Base-by-base conservation (phyloP, 306 rosid genomes). In the Pyrus bretschneideri region DNA sequence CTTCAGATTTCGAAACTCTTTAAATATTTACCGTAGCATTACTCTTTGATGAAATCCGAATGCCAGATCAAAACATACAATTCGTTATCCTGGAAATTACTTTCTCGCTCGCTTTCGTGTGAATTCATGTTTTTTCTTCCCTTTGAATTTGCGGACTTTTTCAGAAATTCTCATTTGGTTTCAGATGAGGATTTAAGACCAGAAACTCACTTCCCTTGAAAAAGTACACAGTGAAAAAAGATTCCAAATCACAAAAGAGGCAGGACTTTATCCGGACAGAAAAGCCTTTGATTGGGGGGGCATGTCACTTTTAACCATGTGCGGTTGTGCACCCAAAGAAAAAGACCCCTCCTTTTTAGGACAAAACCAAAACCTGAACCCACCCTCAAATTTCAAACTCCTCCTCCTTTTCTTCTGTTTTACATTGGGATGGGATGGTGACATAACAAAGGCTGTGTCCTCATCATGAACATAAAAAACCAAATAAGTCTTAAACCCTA, bases 271-370 rank as follows among this genome's bases (percentile, higher is more conserved):
- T 73, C 44, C 46, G 66, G 60, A 44, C 71, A 18, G 9, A 67
- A 77, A 86, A 86, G 83, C 81, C 81, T 49, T 63, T 55, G 76
- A 83, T 80, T 57, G 55, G 1, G 81, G 76, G 25, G 25, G 42
- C 62, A 55, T 30, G 33, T 38, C 23, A 44, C 66, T 45, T 58
- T 65, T 49, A 23, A 60, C 21, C 77, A 72, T 31, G 76, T 51
- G 27, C 27, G 1, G 27, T 25, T 25, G 27, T 25, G 81, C 78
- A 52, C 5, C 60, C 51, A 73, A 42, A 33, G 14, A 70, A 74
- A 74, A 75, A 75, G 45, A 8, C 27, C 17, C 42, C 18, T 2
- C n/a, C 54, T 72, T 77, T 63, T 29, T 22, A 57, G 68, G 75
- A 69, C 65, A 63, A 51, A 77, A 6, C 42, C 65, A 63, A 51